A percentile compares a stretch with the other conserved stretches of the same genome.
phyloP scores from a whole-genome alignment of 352 stramenopile genomes.

The Aphanomyces cochlioides region DNA sequence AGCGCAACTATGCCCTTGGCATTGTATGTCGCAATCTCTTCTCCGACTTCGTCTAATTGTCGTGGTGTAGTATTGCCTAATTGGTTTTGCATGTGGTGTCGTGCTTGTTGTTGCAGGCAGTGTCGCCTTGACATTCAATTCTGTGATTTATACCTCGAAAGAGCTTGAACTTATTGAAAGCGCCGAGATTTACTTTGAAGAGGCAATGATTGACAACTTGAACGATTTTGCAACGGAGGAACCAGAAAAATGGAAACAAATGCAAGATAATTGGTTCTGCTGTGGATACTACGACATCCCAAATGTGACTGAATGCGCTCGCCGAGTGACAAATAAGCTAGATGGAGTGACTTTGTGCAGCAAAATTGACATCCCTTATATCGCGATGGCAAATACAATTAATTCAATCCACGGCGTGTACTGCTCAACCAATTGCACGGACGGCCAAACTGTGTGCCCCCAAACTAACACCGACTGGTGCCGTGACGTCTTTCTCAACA shows the following conservation, averaged over 20 bases:
- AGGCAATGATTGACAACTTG: constrained; percentile 26
- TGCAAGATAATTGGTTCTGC: constrained; percentile 30
- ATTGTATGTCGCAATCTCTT: constrained; percentile 11
- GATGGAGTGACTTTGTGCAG: background rate
- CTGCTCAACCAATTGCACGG: constrained; percentile 27
- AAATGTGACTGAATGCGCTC: constrained; percentile 8
- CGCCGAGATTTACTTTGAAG: constrained; percentile 11
- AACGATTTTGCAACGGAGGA: background rate
- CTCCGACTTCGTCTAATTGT: background rate
- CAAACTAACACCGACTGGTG: constrained; percentile 11
- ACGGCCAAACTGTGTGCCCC: background rate
- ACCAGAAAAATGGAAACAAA: constrained; percentile 18
- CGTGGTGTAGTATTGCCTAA: constrained; percentile 16
- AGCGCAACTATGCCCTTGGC: constrained; percentile 24
- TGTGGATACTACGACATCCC: constrained; percentile 27
- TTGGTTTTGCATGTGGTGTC: constrained; percentile 10
- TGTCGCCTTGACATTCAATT: constrained; percentile 19
- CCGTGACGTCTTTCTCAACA: constrained; percentile 27
- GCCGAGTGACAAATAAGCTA: background rate
- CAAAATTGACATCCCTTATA: constrained; percentile 7
- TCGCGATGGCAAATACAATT: background rate
- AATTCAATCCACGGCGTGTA: constrained; percentile 18
- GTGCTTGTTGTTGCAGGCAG: constrained; percentile 17
- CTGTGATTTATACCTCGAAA: background rate
- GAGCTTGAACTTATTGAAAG: background rate